Conservation (phyloP, 352 stramenopile species). For the Phytopythium chamaehyphon region DNA sequence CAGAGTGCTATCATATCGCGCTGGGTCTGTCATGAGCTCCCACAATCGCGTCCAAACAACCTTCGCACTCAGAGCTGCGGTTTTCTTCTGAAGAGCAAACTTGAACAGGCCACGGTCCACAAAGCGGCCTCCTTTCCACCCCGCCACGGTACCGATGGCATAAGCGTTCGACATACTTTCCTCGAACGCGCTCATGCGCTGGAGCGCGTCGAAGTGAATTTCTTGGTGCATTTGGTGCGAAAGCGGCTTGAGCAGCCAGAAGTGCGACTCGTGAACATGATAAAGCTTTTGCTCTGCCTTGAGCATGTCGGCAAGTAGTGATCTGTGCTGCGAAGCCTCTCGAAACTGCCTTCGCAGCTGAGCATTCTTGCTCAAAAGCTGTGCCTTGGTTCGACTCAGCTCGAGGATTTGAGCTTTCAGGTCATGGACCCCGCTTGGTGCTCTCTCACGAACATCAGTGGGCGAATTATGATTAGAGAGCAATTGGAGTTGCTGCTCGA, state of each 20-base stretch:
- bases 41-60: constrained; percentile 15
- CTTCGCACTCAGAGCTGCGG: constrained; percentile 13
- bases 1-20: neutral
- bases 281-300: constrained; percentile 29
- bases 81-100: constrained; percentile 19
- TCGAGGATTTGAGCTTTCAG: neutral
- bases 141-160: constrained; percentile 14
- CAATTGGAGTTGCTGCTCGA: too few relatives aligned
- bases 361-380: constrained; percentile 17
- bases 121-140: constrained; percentile 21
- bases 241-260: constrained; percentile 26
- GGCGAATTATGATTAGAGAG: too few relatives aligned
- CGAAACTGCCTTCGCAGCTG: constrained; percentile 23
- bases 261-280: constrained; percentile 20
- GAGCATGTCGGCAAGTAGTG: constrained; percentile 22
- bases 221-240: constrained; percentile 12
- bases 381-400: neutral
- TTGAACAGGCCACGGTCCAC: constrained; percentile 13
- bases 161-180: constrained; percentile 8
- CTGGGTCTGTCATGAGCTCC: constrained; percentile 1
- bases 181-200: constrained; percentile 10
- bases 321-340: constrained; percentile 2
- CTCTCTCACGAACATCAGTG: too few relatives aligned
- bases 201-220: constrained; percentile 11
- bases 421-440: too few relatives aligned